These are phyloP conservation scores for Capsella rubella DNA, from an alignment of 441 rosid genomes.

Conservation along the genomic window DNA sequence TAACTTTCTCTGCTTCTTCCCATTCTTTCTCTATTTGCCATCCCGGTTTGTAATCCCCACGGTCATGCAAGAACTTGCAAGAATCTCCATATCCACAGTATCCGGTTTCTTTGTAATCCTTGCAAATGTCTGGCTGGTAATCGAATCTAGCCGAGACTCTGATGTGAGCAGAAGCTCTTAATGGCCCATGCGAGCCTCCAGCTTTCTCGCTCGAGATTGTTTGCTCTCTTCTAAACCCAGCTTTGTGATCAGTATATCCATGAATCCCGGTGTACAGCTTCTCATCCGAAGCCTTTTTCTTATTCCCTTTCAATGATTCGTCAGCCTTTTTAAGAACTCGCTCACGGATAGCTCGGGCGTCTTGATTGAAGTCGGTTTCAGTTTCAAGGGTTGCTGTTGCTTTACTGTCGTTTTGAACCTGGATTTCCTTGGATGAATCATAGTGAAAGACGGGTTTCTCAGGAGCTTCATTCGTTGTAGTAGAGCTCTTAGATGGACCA, in stretches of 20 bases:
- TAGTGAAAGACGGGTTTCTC: conserved; percentile 67
- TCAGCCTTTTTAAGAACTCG: conserved; percentile 78
- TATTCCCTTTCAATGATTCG: conserved; percentile 71
- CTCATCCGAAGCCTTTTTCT: conserved; percentile 49
- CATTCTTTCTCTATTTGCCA: conserved; percentile 94
- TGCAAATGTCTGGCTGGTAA: conserved; percentile 94
- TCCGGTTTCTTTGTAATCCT: conserved; percentile 96
- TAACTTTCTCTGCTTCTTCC: conserved; percentile 87
- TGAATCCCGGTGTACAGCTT: conserved; percentile 85
- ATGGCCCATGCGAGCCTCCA: conserved; percentile 92
- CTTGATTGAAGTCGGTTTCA: conserved; percentile 83
- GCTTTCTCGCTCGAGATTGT: conserved; percentile 93
- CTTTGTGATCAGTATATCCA: conserved; percentile 89
- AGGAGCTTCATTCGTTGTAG: conserved; percentile 40
- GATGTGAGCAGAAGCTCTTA: conserved; percentile 94
- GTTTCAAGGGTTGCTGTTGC: conserved; percentile 90
- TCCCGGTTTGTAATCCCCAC: conserved; percentile 93
- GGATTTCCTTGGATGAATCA: conserved; percentile 88
- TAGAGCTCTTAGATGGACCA: conserved; percentile 58
- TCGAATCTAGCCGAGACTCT: conserved; percentile 90
- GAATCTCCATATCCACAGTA: conserved; percentile 95
- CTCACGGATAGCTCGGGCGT: conserved; percentile 88
- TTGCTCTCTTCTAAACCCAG: conserved; percentile 93
- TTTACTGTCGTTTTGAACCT: conserved; percentile 80
- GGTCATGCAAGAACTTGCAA: conserved; percentile 91